Evolutionary conservation across 2,329 filamentous ascomycete genomes (phyloP).

Genomic region (Monosporascus sp.): DNA sequence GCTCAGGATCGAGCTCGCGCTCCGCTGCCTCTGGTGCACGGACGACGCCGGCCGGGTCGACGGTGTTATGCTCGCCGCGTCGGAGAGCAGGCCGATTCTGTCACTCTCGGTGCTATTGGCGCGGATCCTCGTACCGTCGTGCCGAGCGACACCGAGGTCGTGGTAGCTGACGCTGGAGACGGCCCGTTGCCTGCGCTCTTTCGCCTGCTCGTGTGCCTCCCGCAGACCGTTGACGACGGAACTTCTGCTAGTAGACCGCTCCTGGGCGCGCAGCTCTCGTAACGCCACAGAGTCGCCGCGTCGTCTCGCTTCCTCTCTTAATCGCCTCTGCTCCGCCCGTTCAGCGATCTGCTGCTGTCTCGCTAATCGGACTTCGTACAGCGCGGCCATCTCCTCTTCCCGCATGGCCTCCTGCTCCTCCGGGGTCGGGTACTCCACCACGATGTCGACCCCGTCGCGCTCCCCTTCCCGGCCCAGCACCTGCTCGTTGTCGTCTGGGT

Average conservation of each 20-base stretch:
- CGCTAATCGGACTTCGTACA: constrained; percentile 83
- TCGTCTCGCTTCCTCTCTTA: constrained; percentile 65
- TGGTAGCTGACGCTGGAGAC: constrained; percentile 73
- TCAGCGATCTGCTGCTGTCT: constrained; percentile 71
- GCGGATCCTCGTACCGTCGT: constrained; percentile 70
- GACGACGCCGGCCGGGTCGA: constrained; percentile 26
- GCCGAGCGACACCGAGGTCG: constrained; percentile 68
- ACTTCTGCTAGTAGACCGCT: constrained; percentile 39
- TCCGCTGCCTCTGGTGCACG: constrained; percentile 39
- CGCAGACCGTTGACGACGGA: constrained; percentile 57
- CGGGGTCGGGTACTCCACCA: constrained; percentile 75
- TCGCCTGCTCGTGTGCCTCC: constrained; percentile 49
- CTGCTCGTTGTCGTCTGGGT: constrained; percentile 69
- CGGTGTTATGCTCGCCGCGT: constrained; percentile 36
- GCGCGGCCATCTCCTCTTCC: constrained; percentile 85
- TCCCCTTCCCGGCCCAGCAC: constrained; percentile 87
- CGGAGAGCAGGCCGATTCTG: constrained; percentile 63
- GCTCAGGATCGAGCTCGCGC: constrained; percentile 51
- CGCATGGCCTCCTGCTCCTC: constrained; percentile 74
- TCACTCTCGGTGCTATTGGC: constrained; percentile 71
- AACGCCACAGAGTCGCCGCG: constrained; percentile 65
- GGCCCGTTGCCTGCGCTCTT: constrained; percentile 56
- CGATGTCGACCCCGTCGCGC: constrained; percentile 82
- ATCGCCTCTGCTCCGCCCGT: constrained; percentile 67
- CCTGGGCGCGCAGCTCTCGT: constrained; percentile 57